Evolutionary conservation across 2,329 filamentous ascomycete species (phyloP).

Genomic region (Colletotrichum navitas): DNA sequence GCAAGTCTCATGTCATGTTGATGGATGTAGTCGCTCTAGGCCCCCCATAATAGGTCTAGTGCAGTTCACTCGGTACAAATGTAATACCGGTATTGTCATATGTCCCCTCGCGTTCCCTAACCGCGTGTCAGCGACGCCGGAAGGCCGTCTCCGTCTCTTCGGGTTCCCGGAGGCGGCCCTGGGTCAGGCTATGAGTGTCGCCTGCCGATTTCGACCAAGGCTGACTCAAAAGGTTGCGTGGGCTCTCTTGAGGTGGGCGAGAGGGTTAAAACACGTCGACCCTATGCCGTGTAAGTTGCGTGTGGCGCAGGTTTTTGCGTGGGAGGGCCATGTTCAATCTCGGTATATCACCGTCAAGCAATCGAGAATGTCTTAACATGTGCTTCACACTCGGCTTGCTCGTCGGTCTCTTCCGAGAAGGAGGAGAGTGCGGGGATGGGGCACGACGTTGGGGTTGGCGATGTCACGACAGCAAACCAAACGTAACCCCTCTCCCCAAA

Average conservation of each 20-base stretch:
- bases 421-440: slow-evolving; percentile 8
- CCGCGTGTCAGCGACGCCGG: slow-evolving; percentile 5
- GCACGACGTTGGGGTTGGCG: slow-evolving; percentile 20
- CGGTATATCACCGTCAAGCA: slow-evolving; percentile 15
- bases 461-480: background rate
- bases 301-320: slow-evolving; percentile 21
- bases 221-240: slow-evolving; percentile 6
- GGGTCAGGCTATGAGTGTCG: background rate
- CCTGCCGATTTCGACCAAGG: background rate
- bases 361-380: slow-evolving; percentile 6
- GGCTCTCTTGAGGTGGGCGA: background rate
- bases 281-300: background rate
- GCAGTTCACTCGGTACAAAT: too few species aligned
- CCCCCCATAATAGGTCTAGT: too few species aligned
- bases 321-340: slow-evolving; percentile 25
- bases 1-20: slow-evolving; percentile 22
- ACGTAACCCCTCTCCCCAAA: background rate
- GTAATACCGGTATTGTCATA: background rate
- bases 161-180: background rate
- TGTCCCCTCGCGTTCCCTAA: background rate
- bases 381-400: slow-evolving; percentile 19
- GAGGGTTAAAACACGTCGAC: slow-evolving; percentile 14
- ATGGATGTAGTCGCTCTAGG: too few species aligned
- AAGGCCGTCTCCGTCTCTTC: background rate
- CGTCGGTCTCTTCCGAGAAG: background rate